Evolutionary conservation across 2,329 filamentous ascomycete genomes (phyloP).

Genomic region (Teratosphaeria nubilosa): DNA sequence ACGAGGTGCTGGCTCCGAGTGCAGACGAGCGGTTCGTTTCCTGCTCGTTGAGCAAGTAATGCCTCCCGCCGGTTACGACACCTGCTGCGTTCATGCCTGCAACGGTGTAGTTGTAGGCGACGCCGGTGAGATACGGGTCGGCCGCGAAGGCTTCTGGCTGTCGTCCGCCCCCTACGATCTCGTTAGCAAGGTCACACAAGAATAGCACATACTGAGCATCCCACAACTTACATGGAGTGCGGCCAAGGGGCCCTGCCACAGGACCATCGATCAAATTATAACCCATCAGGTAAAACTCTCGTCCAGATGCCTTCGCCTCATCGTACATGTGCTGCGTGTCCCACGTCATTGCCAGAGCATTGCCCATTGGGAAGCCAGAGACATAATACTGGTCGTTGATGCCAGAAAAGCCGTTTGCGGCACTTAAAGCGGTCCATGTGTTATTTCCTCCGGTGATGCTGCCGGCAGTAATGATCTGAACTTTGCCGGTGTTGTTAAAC

Average conservation of each 20-base stretch:
- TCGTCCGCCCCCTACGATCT: background rate
- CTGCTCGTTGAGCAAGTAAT: constrained; percentile 46
- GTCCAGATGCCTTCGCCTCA: constrained; percentile 43
- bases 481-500: constrained; percentile 25
- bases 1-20: background rate
- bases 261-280: constrained; percentile 47
- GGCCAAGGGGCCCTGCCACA: constrained; percentile 49
- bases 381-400: constrained; percentile 64
- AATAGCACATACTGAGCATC: background rate
- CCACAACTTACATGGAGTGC: constrained; percentile 32
- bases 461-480: constrained; percentile 34
- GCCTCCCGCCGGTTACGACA: constrained; percentile 36
- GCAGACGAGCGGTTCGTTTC: constrained; percentile 11
- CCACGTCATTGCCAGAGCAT: constrained; percentile 46
- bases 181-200: background rate
- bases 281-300: constrained; percentile 24
- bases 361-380: constrained; percentile 66
- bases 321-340: constrained; percentile 44
- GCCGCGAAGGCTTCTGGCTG: background rate
- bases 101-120: constrained; percentile 10
- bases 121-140: constrained; percentile 13
- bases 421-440: constrained; percentile 42
- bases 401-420: constrained; percentile 34
- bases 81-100: constrained; percentile 18
- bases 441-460: constrained; percentile 52